Evolutionary conservation across 1,284 basidiomycete genomes (phyloP), one percentile per base, ranked within the genome.

Genomic region (Neonothopanus nambi): DNA sequence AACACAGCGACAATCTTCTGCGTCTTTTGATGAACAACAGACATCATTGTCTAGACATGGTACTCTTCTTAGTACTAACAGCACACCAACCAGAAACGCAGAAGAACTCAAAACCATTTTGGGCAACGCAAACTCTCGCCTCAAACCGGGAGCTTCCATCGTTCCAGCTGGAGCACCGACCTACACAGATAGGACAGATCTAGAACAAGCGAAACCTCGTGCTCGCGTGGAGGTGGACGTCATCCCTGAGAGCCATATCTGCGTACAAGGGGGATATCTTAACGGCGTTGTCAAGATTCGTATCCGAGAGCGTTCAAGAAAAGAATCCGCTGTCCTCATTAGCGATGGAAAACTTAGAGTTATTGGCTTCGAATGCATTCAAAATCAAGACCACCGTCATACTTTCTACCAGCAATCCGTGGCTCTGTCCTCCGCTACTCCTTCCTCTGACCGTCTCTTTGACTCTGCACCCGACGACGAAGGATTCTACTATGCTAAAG

Each of bases 161-260:
- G 57, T 74, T 15, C 71, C 74, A 2, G 52, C 48, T 45, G 42
- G 45, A 6, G 24, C 42, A 26, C 17, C 40, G 5, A 37, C 60
- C 55, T 56, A 61, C n/a, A 61, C 61, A 33, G 65, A 66, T 33
- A 57, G 64, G 6, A 70, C 82, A 3, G 63, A 68, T 49, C 65
- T 89, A 54, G 82, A 92, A 72, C 82, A 87, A 69, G 81, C 82
- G 44, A 81, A 88, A 74, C 61, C 76, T 11, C 77, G 76, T 26
- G 85, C 92, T 2, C 84, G 92, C 26, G 89, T 97, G 1, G 89
- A 92, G 64, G 77, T 97, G 6, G 93, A 97, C 61, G 81, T 98
- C 21, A 72, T 86, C 5, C 77, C 95, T 38, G 87, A 93, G 59
- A 85, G 82, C 57, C 81, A 92, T 58, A 77, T 84, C 4, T 87